phyloP scores from a whole-genome alignment of 805 yeast species.

The Cyberlindnera japonica region DNA sequence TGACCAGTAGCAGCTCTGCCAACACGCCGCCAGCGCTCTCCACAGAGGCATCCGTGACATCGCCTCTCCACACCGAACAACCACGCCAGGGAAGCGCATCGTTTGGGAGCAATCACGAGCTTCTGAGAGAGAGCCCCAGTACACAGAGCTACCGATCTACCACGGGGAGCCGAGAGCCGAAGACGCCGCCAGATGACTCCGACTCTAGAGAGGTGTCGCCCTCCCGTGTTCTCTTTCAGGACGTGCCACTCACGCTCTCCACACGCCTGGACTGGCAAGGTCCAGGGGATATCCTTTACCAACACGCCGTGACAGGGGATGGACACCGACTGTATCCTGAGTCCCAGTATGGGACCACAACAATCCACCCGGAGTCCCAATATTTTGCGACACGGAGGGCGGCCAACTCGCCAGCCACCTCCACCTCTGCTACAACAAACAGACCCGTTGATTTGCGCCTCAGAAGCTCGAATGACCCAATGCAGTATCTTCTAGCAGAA shows the following conservation, averaged over 20 bases:
- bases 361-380: constrained; percentile 4
- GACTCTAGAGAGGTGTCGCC: background rate
- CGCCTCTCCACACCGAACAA: constrained; percentile 1
- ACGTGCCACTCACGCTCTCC: constrained; percentile 2
- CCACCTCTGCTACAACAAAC: background rate
- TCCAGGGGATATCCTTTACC: background rate
- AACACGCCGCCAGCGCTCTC: constrained; percentile 6
- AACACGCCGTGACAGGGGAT: background rate
- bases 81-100: background rate
- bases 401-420: background rate
- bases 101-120: background rate
- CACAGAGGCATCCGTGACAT: constrained; percentile 2
- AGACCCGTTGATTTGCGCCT: background rate
- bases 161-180: constrained; percentile 5
- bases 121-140: constrained; percentile 1
- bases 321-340: constrained; percentile 8
- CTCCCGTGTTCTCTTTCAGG: constrained; percentile 6
- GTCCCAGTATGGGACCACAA: background rate
- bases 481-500: constrained; percentile 19
- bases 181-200: constrained; percentile 2
- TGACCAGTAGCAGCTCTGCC: constrained; percentile 6
- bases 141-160: constrained; percentile 6
- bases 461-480: constrained; percentile 8
- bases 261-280: background rate
- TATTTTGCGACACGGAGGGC: background rate